These are phyloP conservation scores for Ettlia oleoabundans DNA, from an alignment of 139 green algal genomes.

Conservation along the genomic window DNA sequence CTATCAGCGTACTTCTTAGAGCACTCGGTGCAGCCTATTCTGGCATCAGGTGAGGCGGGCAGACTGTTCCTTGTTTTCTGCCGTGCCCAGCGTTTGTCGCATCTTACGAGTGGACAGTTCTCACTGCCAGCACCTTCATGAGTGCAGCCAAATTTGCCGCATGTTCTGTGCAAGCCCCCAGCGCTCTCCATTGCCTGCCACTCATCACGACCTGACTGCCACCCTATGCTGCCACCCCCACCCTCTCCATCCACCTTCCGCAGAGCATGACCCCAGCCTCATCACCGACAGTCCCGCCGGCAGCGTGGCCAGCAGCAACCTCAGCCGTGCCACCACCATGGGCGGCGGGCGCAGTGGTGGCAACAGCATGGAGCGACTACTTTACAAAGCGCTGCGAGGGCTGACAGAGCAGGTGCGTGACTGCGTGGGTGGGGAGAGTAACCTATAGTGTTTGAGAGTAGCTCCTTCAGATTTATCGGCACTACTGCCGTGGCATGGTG, in stretches of 20 bases:
- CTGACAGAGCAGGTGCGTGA: constrained; percentile 8
- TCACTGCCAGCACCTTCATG: neutral
- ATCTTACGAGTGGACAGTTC: too few species aligned
- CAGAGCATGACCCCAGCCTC: constrained; percentile 15
- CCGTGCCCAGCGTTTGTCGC: too few species aligned
- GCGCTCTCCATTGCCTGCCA: too few species aligned
- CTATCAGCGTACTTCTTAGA: constrained; percentile 30
- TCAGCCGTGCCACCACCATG: constrained; percentile 4
- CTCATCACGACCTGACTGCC: too few species aligned
- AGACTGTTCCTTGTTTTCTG: neutral
- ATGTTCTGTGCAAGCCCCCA: too few species aligned
- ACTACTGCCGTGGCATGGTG: too few species aligned
- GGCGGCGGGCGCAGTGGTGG: constrained; percentile 15
- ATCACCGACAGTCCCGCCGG: constrained; percentile 28
- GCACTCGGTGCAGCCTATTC: constrained; percentile 29
- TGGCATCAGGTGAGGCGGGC: constrained; percentile 16
- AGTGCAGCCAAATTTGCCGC: neutral
- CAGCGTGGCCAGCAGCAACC: constrained; percentile 20
- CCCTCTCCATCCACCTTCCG: neutral
- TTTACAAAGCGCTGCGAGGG: constrained; percentile 34
- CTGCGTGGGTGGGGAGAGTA: neutral
- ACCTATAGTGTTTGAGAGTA: neutral
- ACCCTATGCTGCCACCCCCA: neutral
- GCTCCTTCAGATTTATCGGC: neutral
- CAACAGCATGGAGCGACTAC: constrained; percentile 20